Evolutionary conservation across 805 yeast genomes (phyloP), one percentile per base, ranked within the genome.

Genomic region (Tetrapisispora pingtungensis): DNA sequence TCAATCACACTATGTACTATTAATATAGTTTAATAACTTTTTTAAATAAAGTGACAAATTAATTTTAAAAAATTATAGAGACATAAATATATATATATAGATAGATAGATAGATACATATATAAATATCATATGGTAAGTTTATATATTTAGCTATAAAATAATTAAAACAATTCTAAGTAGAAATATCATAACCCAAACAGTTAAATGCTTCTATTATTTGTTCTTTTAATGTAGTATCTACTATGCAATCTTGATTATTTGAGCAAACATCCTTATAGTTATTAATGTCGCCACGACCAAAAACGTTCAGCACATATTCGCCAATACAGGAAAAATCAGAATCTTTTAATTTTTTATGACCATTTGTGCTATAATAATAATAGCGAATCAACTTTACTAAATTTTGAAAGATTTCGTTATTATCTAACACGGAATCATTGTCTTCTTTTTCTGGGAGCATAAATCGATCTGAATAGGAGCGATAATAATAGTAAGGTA

Each of bases 261-360:
- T 54, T 7, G 54, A 35, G 36, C 46, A 49, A 36, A 54, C 57
- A 7, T 46, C 47, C 2, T 55, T 38, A 26, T 60, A 43, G 10
- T 50, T 46, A 19, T 46, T 44, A 7, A 56, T 31, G 36, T 69
- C 61, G n/a, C 60, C 56, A 17, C 51, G 48, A 66, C 70, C 68
- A 42, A 55, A 63, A 1, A 60, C 59, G 20, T 66, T 66, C 36
- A 65, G 45, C 36, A 70, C 56, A 45, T 65, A 65, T 14, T 62
- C 64, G 13, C 64, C 41, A 30, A 69, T 58, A 28, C 61, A 55
- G 13, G 46, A 49, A 33, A 66, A 41, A 44, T 61, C 65, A 17
- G 50, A 54, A 20, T 60, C 58, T 44, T 64, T 59, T 1, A 66
- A 55, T 1, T 65, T 64, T 14, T 53, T 46, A 4, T 66, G 60